phyloP scores from a whole-genome alignment of 257 asterid genomes.

The Solanum rostratum region DNA sequence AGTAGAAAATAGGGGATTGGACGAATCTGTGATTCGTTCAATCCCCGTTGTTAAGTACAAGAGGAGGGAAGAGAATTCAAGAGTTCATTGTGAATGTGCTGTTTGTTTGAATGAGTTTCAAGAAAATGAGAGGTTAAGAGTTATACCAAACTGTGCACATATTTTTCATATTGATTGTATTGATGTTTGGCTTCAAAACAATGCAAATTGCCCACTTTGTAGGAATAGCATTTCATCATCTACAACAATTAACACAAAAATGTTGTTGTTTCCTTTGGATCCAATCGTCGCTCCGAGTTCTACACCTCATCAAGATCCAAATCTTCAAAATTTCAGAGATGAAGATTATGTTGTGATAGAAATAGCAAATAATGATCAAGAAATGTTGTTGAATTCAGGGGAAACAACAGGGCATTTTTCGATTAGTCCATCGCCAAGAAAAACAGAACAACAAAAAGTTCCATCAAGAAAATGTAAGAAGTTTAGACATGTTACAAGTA shows the following conservation, averaged over 20 bases:
- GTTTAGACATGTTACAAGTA: conserved; percentile 26
- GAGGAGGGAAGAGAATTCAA: conserved; percentile 1
- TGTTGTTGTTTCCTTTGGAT: conserved; percentile 3
- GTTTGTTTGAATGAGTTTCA: conserved; percentile 74
- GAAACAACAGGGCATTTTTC: conserved; percentile 12
- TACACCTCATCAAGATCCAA: conserved; percentile 19
- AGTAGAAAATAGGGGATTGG: conserved; percentile 45
- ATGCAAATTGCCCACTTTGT: conserved; percentile 85
- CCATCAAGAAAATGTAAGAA: conserved; percentile 21
- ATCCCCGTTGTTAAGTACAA: conserved; percentile 52
- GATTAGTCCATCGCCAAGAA: conserved; percentile 25
- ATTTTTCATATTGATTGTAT: conserved; percentile 79
- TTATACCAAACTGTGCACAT: conserved; percentile 63
- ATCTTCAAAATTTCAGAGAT: conserved; percentile 21
- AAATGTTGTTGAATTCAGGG: conserved; percentile 10
- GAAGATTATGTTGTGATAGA: conserved; percentile 79
- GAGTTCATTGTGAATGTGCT: conserved; percentile 36
- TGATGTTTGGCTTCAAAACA: conserved; percentile 86
- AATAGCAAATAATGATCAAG: conserved; percentile 14
- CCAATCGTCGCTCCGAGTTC: conserved; percentile 20
- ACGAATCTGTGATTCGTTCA: conserved; percentile 49
- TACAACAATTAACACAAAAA: background rate
- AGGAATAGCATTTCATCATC: conserved; percentile 42
- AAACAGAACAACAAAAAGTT: conserved; percentile 3
- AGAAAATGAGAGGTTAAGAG: conserved; percentile 50